These are phyloP conservation scores for Hura crepitans DNA, from an alignment of 441 rosid species.

Conservation along the genomic window DNA sequence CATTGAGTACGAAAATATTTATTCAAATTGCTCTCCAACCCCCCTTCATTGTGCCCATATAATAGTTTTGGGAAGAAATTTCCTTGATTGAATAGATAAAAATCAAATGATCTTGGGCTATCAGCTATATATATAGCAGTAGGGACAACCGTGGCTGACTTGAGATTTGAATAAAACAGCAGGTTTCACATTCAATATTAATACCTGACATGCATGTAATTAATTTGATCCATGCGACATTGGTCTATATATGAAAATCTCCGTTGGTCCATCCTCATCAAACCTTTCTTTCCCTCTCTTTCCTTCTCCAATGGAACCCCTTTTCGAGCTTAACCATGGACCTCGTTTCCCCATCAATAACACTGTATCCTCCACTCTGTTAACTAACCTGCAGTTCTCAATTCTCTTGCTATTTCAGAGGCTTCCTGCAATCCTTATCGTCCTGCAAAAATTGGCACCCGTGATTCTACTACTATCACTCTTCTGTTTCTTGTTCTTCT, in stretches of 20 bases:
- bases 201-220: background rate
- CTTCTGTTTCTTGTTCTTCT: constrained; percentile 11
- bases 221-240: background rate
- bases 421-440: constrained; percentile 11
- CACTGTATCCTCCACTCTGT: constrained; percentile 7
- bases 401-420: constrained; percentile 13
- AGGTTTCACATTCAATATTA: background rate
- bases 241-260: background rate
- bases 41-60: too few species aligned
- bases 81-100: too few species aligned
- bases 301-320: constrained; percentile 9
- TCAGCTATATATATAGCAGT: too few species aligned
- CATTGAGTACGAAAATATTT: too few species aligned
- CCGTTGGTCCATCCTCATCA: constrained; percentile 15
- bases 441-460: constrained; percentile 26
- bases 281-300: background rate
- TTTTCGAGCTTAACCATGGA: constrained; percentile 8
- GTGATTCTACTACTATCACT: constrained; percentile 22
- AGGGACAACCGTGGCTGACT: too few species aligned
- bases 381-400: constrained; percentile 14
- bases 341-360: background rate
- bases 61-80: too few species aligned
- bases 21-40: too few species aligned
- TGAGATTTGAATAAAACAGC: too few species aligned
- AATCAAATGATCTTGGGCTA: too few species aligned